Base-by-base conservation (phyloP, 768 basidiomycete genomes). In the Termitomyces sp. region DNA sequence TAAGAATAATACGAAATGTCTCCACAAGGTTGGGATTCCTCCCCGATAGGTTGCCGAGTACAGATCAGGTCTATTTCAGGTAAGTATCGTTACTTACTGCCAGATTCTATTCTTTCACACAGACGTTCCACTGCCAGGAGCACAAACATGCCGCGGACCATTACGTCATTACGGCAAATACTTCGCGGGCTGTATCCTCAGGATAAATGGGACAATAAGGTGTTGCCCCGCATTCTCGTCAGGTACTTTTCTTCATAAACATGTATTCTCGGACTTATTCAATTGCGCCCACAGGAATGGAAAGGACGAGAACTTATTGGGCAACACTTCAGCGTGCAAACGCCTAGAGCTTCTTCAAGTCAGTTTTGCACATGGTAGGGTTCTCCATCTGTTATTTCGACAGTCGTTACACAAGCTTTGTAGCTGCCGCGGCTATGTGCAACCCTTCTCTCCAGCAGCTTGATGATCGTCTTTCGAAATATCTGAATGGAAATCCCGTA, bases 141-240 rank as follows among this genome's bases (percentile, higher is more conserved):
- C 16, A 93, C 91, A 2, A 87, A 89, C 64, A 82, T 93, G 67
- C 81, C 89, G 0, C 77, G 91, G 34, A 91, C 89, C 5, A 83
- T 85, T 16, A 88, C 91, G 62, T 85, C 85, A 0, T 69, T 91
- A 17, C 84, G 88, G 61, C 84, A 92, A 60, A 74, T 91, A 35
- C 73, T 88, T n/a, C 77, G 84, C 49, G 89, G 89, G 1, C 67
- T 93, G 46, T 92, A 90, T 62, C 87, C 86, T 1, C 69, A 72
- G 7, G 59, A 69, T 4, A 81, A 81, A 64, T 83, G 79, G 59
- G 68, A 68, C 8, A 61, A 70, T 14, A 67, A 68, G n/a, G 71
- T 76, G 12, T 59, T 76, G 16, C 85, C 87, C 12, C 67, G 75
- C 0, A 68, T 88, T 34, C 67, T 82, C 34, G 69, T 87, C 53